A percentile compares a stretch with the other conserved stretches of the same genome.
Conservation (phyloP, 2,329 filamentous ascomycete species). For the Ophiostoma novo-ulmi region DNA sequence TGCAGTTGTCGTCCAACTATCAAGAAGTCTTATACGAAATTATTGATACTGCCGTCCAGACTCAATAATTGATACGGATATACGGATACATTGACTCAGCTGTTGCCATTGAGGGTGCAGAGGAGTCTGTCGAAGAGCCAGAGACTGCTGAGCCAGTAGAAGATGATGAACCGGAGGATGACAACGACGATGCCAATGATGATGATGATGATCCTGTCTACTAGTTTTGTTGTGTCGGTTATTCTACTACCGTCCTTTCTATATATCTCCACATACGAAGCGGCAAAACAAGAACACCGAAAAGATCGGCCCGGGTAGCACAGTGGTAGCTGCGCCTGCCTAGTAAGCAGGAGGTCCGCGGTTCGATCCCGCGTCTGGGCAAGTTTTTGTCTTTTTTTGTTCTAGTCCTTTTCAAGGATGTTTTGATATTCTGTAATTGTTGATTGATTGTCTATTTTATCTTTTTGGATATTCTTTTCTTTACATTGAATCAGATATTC, state of each 20-base stretch:
- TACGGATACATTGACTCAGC: neutral
- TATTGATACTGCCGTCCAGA: neutral
- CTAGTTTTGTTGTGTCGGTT: neutral
- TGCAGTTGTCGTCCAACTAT: neutral
- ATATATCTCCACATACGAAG: neutral
- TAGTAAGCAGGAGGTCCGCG: slow-evolving; percentile 17
- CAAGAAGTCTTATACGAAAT: neutral
- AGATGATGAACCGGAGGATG: neutral
- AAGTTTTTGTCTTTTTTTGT: neutral
- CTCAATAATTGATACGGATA: neutral
- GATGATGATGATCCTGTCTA: neutral
- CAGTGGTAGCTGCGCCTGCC: slow-evolving; percentile 17
- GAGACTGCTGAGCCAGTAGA: neutral
- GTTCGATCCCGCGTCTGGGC: slow-evolving; percentile 17
- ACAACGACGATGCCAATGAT: neutral
- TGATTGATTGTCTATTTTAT: too few relatives aligned
- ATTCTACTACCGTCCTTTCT: neutral
- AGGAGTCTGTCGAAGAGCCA: neutral
- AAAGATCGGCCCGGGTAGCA: slow-evolving; percentile 12
- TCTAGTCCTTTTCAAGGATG: neutral
- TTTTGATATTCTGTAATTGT: too few relatives aligned
- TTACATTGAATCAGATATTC: too few relatives aligned
- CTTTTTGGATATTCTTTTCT: too few relatives aligned
- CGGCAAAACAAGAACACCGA: neutral
- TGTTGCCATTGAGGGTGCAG: neutral